Conservation (phyloP, 2,329 filamentous ascomycete genomes). For the Claviceps purpurea region DNA sequence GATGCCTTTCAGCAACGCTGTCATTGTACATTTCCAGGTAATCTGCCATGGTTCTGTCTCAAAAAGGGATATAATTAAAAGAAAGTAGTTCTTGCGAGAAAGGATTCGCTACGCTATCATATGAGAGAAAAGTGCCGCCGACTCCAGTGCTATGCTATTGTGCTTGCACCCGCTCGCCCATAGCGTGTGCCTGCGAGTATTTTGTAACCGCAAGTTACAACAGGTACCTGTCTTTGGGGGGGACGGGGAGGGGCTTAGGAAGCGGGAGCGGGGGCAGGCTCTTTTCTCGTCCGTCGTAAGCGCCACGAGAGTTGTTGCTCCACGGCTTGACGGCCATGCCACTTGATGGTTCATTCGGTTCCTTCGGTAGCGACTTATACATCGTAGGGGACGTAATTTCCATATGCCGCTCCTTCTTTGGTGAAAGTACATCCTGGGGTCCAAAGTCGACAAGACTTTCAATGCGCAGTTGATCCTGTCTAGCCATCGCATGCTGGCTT, state of each 20-base stretch:
- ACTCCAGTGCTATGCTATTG: too few relatives aligned
- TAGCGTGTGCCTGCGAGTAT: too few relatives aligned
- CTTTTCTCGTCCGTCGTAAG: background rate
- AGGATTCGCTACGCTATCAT: too few relatives aligned
- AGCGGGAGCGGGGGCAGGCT: background rate
- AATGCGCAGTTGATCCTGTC: background rate
- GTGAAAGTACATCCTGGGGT: background rate
- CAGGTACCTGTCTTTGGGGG: background rate
- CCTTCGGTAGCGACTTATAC: background rate
- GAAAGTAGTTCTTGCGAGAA: too few relatives aligned
- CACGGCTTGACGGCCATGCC: too few relatives aligned
- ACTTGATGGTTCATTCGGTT: background rate
- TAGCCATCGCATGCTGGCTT: background rate
- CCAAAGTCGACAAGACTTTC: background rate
- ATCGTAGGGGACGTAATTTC: background rate
- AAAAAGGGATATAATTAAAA: too few relatives aligned
- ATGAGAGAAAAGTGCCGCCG: too few relatives aligned
- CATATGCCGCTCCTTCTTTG: background rate
- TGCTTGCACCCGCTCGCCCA: too few relatives aligned
- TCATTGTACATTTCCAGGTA: too few relatives aligned
- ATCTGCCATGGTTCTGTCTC: too few relatives aligned
- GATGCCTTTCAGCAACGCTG: too few relatives aligned
- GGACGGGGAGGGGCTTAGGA: background rate
- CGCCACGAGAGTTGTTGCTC: background rate
- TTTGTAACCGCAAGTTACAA: too few relatives aligned